Evolutionary conservation across 352 stramenopile genomes (phyloP).

Genomic region (Pilasporangium apinafurcum): DNA sequence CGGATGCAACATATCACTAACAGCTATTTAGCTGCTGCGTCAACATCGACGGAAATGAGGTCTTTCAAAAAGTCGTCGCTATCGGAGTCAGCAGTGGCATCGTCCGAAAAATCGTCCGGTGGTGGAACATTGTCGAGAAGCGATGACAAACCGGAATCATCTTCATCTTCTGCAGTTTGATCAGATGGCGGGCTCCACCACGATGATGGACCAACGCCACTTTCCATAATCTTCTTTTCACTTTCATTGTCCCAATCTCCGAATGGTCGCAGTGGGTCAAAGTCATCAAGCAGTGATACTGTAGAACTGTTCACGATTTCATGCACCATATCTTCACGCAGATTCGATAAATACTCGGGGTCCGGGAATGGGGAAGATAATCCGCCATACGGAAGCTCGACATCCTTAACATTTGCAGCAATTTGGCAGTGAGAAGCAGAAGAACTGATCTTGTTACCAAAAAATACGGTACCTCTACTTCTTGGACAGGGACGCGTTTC

Average conservation of each 20-base stretch:
- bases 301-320: slow-evolving; percentile 45
- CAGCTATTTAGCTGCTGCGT: slow-evolving; percentile 12
- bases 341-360: slow-evolving; percentile 24
- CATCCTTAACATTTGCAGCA: slow-evolving; percentile 16
- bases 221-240: slow-evolving; percentile 37
- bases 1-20: no score
- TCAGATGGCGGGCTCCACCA: slow-evolving; percentile 37
- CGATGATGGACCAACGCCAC: slow-evolving; percentile 23
- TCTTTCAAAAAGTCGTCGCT: slow-evolving; percentile 35
- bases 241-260: slow-evolving; percentile 23
- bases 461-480: slow-evolving; percentile 2
- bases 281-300: slow-evolving; percentile 44
- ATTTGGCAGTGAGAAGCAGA: neutral
- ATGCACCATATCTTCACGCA: slow-evolving; percentile 44
- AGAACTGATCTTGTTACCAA: neutral
- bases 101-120: slow-evolving; percentile 28
- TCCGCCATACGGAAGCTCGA: slow-evolving; percentile 60
- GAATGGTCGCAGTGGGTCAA: slow-evolving; percentile 13
- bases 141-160: neutral
- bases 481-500: slow-evolving; percentile 4
- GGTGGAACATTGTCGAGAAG: slow-evolving; percentile 20
- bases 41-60: slow-evolving; percentile 46
- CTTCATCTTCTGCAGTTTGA: slow-evolving; percentile 7
- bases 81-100: slow-evolving; percentile 1
- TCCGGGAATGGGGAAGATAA: slow-evolving; percentile 26